Evolutionary conservation across 2,329 filamentous ascomycete species (phyloP).

Genomic region (Diaporthe velutina): DNA sequence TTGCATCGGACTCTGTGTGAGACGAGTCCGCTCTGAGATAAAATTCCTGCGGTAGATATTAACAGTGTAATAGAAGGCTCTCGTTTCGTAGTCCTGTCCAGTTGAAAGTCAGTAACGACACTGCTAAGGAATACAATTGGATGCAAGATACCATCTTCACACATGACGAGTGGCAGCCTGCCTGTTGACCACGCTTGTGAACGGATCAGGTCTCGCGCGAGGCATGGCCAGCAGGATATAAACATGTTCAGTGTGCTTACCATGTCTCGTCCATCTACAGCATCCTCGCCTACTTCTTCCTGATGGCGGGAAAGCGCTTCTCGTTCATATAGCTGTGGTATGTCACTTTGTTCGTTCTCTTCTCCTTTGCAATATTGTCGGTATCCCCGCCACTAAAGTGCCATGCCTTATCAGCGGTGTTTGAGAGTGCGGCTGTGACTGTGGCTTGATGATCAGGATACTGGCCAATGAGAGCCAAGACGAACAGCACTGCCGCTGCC

Average conservation of each 20-base stretch:
- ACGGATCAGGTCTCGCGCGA: neutral
- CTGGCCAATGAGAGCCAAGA: neutral
- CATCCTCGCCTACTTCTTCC: conserved; percentile 52
- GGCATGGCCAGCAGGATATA: neutral
- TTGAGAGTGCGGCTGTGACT: neutral
- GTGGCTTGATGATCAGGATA: neutral
- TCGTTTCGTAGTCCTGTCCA: conserved; percentile 49
- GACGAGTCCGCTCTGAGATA: conserved; percentile 44
- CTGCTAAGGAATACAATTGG: too few relatives aligned
- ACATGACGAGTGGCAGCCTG: too few relatives aligned
- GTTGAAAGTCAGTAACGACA: neutral
- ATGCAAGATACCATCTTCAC: neutral
- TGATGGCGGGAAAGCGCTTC: conserved; percentile 50
- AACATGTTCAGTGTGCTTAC: conserved; percentile 35
- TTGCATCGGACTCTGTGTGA: conserved; percentile 50
- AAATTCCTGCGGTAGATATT: too few relatives aligned
- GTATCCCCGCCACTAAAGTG: neutral
- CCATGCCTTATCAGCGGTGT: neutral
- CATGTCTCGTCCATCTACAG: conserved; percentile 58
- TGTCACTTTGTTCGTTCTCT: conserved; percentile 56
- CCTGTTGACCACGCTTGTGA: neutral
- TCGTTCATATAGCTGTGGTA: conserved; percentile 49
- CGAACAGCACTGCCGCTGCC: neutral
- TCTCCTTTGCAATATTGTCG: conserved; percentile 51
- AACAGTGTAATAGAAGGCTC: conserved; percentile 55